Evolutionary conservation across 768 basidiomycete species (phyloP).

Genomic region (Suillus ampliporus): DNA sequence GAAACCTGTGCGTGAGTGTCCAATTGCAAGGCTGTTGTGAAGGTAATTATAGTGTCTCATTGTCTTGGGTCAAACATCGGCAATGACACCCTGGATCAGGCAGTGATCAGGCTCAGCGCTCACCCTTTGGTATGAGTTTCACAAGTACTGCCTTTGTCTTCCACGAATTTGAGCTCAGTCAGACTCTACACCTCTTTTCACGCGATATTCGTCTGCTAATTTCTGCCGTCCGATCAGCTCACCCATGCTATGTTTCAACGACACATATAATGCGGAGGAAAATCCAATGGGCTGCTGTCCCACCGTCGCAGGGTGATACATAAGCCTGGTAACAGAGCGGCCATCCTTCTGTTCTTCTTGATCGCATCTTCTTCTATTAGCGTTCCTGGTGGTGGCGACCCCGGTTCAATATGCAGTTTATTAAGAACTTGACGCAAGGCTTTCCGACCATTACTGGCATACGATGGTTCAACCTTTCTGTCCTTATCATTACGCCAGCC

Average conservation of each 20-base stretch:
- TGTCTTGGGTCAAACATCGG: constrained; percentile 5
- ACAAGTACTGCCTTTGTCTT: constrained; percentile 7
- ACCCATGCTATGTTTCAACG: constrained; percentile 4
- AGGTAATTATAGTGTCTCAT: constrained; percentile 1
- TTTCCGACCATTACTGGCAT: constrained; percentile 61
- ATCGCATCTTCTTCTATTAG: background rate
- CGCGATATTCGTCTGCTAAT: background rate
- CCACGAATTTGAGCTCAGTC: background rate
- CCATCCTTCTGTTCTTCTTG: constrained; percentile 15
- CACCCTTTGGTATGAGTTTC: background rate
- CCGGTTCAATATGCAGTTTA: constrained; percentile 17
- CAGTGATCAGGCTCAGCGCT: background rate
- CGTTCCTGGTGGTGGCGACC: constrained; percentile 1
- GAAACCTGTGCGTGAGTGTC: constrained; percentile 6
- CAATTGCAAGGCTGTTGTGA: background rate
- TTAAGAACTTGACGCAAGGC: constrained; percentile 24
- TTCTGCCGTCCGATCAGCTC: constrained; percentile 2
- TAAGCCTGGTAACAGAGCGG: constrained; percentile 24
- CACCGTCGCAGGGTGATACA: constrained; percentile 29
- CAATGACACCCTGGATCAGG: background rate
- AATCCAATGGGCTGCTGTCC: constrained; percentile 20
- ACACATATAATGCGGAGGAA: background rate
- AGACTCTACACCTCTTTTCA: background rate
- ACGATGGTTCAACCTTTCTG: constrained; percentile 78
- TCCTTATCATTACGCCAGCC: constrained; percentile 73